Evolutionary conservation across 2,329 filamentous ascomycete species (phyloP).

Genomic region (Myriosclerotinia duriaeana): DNA sequence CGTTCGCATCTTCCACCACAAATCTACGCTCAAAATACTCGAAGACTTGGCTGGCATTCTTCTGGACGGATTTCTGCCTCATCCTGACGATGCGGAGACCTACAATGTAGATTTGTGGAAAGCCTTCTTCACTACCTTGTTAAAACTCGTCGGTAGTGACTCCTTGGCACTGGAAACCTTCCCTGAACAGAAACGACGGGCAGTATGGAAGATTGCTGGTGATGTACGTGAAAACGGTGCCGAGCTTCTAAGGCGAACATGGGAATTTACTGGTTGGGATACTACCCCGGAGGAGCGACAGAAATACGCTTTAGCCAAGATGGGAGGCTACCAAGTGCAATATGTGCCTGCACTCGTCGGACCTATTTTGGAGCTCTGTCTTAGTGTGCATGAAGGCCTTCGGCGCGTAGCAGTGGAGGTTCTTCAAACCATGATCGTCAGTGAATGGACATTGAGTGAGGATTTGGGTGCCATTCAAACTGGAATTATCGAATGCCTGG

Average conservation of each 20-base stretch:
- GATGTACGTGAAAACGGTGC: constrained; percentile 92
- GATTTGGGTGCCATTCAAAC: constrained; percentile 89
- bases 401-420: constrained; percentile 89
- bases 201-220: constrained; percentile 98
- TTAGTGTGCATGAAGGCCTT: constrained; percentile 91
- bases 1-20: constrained; percentile 88
- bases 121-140: constrained; percentile 82
- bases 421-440: constrained; percentile 95
- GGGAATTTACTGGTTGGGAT: constrained; percentile 98
- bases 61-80: constrained; percentile 78
- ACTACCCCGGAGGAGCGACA: constrained; percentile 74
- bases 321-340: constrained; percentile 97
- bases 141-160: constrained; percentile 86
- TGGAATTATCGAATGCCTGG: constrained; percentile 93
- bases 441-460: constrained; percentile 94
- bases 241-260: constrained; percentile 77
- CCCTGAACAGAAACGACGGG: constrained; percentile 91
- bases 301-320: constrained; percentile 74
- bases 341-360: constrained; percentile 91
- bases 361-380: constrained; percentile 87
- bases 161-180: constrained; percentile 91
- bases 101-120: constrained; percentile 97
- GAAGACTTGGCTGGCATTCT: constrained; percentile 79
- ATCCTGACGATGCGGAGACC: constrained; percentile 75
- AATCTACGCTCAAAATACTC: constrained; percentile 80